These are phyloP conservation scores for Psilocybe cyanescens DNA, from an alignment of 768 basidiomycete genomes.

Conservation along the genomic window DNA sequence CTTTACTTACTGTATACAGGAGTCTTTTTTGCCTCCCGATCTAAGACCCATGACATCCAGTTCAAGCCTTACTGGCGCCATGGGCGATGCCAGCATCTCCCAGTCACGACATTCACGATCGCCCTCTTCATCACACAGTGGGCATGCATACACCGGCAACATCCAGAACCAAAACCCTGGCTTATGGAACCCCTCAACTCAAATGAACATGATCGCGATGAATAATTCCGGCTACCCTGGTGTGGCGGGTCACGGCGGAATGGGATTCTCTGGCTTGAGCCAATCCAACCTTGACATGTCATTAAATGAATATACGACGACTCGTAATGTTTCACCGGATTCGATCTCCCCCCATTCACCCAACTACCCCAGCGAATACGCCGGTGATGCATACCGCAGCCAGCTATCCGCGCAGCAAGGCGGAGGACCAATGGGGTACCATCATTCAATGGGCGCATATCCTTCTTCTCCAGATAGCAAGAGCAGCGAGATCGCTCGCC, in stretches of 20 bases:
- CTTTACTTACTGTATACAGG: constrained; percentile 23
- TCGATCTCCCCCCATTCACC: constrained; percentile 40
- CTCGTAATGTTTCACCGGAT: constrained; percentile 43
- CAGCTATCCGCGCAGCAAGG: constrained; percentile 14
- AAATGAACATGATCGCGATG: constrained; percentile 30
- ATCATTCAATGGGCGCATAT: constrained; percentile 18
- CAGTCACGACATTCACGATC: constrained; percentile 27
- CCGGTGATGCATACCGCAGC: constrained; percentile 4
- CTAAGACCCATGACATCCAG: constrained; percentile 41
- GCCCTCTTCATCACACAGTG: constrained; percentile 22
- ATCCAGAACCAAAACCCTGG: constrained; percentile 16
- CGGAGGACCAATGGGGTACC: constrained; percentile 19
- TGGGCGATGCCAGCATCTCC: constrained; percentile 48
- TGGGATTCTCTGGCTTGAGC: constrained; percentile 21
- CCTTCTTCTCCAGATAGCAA: constrained; percentile 27
- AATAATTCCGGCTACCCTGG: constrained; percentile 31
- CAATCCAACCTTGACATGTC: constrained; percentile 25
- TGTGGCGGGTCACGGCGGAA: constrained; percentile 24
- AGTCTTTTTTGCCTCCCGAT: constrained; percentile 31
- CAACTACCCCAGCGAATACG: constrained; percentile 22
- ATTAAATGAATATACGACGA: constrained; percentile 26
- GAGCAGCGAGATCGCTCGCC: constrained; percentile 41
- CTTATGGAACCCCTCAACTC: constrained; percentile 21
- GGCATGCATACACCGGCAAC: constrained; percentile 22
- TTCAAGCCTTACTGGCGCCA: constrained; percentile 63